Evolutionary conservation across 331 rosid genomes (phyloP).

Genomic region (Telfairia occidentalis): DNA sequence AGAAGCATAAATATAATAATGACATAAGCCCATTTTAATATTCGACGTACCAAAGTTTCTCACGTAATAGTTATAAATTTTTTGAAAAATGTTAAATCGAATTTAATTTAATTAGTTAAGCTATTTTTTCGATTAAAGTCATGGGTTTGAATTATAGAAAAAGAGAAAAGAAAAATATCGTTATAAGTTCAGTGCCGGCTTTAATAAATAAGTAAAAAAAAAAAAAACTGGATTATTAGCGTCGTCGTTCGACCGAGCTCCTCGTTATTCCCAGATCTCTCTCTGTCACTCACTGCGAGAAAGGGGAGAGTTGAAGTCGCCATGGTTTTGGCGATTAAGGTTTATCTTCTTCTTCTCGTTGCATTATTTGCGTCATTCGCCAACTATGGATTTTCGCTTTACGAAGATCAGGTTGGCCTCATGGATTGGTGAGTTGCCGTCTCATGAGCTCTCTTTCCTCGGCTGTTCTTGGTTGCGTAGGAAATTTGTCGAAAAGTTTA

Average conservation of each 20-base stretch:
- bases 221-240: background rate
- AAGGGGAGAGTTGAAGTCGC: conserved; percentile 29
- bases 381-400: conserved; percentile 38
- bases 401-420: conserved; percentile 94
- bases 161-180: background rate
- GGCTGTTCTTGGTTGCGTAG: background rate
- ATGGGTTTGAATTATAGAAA: too few species aligned
- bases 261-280: conserved; percentile 35
- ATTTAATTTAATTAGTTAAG: too few species aligned
- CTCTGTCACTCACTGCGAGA: conserved; percentile 3
- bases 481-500: background rate
- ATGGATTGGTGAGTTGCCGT: conserved; percentile 69
- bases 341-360: conserved; percentile 26
- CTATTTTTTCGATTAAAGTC: too few species aligned
- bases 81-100: too few species aligned
- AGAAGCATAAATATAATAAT: too few species aligned
- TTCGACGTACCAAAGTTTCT: too few species aligned
- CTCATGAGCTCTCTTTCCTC: background rate
- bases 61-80: too few species aligned
- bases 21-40: too few species aligned
- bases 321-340: conserved; percentile 65
- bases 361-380: conserved; percentile 24
- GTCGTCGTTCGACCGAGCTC: conserved; percentile 2
- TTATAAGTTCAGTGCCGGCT: background rate
- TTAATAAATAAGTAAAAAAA: background rate